These are phyloP conservation scores for Xylaria arbuscula DNA, from an alignment of 2,329 filamentous ascomycete species.

Conservation along the genomic window DNA sequence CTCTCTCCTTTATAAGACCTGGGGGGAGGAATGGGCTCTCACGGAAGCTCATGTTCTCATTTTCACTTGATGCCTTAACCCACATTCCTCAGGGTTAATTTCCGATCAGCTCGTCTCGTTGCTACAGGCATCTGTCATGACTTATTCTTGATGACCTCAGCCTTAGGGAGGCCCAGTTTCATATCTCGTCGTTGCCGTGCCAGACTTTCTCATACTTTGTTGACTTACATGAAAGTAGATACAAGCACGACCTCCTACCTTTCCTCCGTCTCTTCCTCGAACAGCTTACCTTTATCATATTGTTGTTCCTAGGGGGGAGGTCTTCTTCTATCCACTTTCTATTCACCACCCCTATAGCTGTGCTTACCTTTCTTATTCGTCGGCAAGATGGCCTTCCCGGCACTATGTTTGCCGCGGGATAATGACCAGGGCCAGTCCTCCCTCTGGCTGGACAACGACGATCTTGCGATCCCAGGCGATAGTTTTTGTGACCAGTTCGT, in stretches of 20 bases:
- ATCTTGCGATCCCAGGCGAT: conserved; percentile 45
- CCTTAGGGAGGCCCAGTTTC: conserved; percentile 46
- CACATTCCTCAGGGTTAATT: conserved; percentile 48
- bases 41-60: conserved; percentile 36
- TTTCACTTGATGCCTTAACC: conserved; percentile 43
- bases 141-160: conserved; percentile 43
- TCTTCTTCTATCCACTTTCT: conserved; percentile 35
- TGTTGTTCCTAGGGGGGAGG: conserved; percentile 32
- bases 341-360: conserved; percentile 34
- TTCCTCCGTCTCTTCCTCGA: conserved; percentile 35
- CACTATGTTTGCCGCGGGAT: conserved; percentile 47
- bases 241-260: conserved; percentile 40
- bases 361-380: conserved; percentile 36
- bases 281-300: conserved; percentile 36
- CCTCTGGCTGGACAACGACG: conserved; percentile 49
- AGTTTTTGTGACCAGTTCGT: conserved; percentile 52
- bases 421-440: conserved; percentile 48
- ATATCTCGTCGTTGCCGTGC: conserved; percentile 49
- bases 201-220: conserved; percentile 48
- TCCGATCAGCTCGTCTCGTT: conserved; percentile 42
- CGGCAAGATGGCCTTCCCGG: conserved; percentile 48
- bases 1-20: conserved; percentile 46
- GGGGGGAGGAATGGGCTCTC: conserved; percentile 46
- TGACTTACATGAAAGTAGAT: conserved; percentile 46
- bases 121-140: conserved; percentile 45